These are phyloP conservation scores for Pyrrhoderma noxium DNA, from an alignment of 1,284 basidiomycete genomes.

Conservation along the genomic window DNA sequence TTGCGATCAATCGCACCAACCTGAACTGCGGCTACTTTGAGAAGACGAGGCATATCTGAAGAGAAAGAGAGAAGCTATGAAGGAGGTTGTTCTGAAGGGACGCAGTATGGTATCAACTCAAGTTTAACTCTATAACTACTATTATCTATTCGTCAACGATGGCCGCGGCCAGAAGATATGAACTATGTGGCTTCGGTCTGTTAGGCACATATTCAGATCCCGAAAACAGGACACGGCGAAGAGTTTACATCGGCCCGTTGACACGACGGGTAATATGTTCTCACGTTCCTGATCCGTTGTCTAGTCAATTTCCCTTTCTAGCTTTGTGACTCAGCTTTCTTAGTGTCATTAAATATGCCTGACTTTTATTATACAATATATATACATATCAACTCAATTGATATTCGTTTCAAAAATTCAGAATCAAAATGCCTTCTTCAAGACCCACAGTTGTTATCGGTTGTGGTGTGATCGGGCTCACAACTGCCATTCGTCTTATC, in stretches of 20 bases:
- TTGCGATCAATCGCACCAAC: conserved; percentile 16
- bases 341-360: background rate
- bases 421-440: background rate
- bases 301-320: background rate
- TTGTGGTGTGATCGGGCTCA: conserved; percentile 8
- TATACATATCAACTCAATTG: background rate
- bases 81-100: background rate
- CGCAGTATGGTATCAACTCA: background rate
- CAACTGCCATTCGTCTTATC: conserved; percentile 6
- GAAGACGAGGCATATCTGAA: conserved; percentile 5
- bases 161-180: no score
- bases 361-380: background rate
- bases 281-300: no score
- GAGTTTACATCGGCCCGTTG: no score
- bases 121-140: no score
- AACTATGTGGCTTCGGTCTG: no score
- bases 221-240: no score
- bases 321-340: background rate
- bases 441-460: conserved; percentile 4
- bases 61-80: background rate
- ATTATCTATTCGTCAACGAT: no score
- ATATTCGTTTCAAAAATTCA: background rate
- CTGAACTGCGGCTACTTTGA: conserved; percentile 9
- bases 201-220: no score
- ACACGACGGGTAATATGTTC: no score